Percentiles rank a stretch among this genome's conserved stretches.
Conservation (phyloP, 257 asterid genomes). For the Fraxinus pennsylvanica region DNA sequence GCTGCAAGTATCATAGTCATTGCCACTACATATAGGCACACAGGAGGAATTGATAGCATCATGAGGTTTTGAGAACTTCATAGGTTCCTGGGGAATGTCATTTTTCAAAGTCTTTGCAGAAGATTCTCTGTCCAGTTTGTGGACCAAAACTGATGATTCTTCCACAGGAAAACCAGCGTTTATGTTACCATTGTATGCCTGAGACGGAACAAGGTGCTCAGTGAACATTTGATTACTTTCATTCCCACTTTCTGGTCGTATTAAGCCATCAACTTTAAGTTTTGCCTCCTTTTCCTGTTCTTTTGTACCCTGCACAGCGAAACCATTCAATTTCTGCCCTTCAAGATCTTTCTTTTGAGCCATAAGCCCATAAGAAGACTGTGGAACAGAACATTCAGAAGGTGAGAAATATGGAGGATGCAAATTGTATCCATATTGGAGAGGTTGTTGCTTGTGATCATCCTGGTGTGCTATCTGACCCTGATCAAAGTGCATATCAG, state of each 20-base stretch:
- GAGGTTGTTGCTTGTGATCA: conserved; percentile 39
- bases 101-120: conserved; percentile 36
- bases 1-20: conserved; percentile 37
- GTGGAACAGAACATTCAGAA: conserved; percentile 39
- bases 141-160: conserved; percentile 33
- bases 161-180: conserved; percentile 42
- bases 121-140: conserved; percentile 42
- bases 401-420: conserved; percentile 35
- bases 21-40: conserved; percentile 38
- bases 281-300: conserved; percentile 43
- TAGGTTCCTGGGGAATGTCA: conserved; percentile 38
- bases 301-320: conserved; percentile 30
- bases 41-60: conserved; percentile 41
- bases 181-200: conserved; percentile 31
- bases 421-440: conserved; percentile 38
- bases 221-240: conserved; percentile 32
- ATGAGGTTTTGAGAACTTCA: conserved; percentile 42
- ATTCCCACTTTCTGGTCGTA: conserved; percentile 35
- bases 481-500: conserved; percentile 37
- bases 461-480: conserved; percentile 38
- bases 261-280: conserved; percentile 35
- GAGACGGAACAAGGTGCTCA: conserved; percentile 37
- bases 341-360: conserved; percentile 48
- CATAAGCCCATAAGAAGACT: conserved; percentile 32
- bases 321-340: conserved; percentile 33